Percentiles rank a stretch among this genome's conserved stretches.
Conservation (phyloP, 768 basidiomycete genomes). For the Coprinopsis sp. region DNA sequence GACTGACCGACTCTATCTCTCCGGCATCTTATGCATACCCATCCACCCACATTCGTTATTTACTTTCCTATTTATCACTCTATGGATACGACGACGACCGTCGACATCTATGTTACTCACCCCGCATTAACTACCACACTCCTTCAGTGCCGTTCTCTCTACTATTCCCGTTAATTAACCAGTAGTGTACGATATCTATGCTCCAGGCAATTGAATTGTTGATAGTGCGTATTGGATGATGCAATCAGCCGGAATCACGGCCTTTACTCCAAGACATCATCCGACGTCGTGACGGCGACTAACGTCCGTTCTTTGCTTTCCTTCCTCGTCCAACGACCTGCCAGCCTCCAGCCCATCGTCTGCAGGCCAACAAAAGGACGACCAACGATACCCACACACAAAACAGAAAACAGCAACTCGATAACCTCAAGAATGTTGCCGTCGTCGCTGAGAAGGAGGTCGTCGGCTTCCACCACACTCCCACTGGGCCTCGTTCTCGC, state of each 20-base stretch:
- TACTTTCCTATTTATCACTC: neutral
- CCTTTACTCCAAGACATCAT: neutral
- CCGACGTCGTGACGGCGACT: neutral
- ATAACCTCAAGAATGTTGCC: neutral
- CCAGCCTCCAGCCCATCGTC: slow-evolving; percentile 4
- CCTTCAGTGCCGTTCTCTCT: neutral
- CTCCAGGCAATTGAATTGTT: too few species aligned
- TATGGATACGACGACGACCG: neutral
- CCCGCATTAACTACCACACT: too few species aligned
- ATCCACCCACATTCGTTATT: neutral
- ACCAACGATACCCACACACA: too few species aligned
- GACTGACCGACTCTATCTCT: neutral
- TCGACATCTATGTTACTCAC: too few species aligned
- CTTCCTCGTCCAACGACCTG: neutral
- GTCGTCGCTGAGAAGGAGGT: too few species aligned
- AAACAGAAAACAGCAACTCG: too few species aligned
- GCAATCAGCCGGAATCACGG: neutral
- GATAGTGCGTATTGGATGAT: neutral
- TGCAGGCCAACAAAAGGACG: too few species aligned
- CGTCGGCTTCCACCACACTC: neutral
- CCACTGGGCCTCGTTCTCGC: neutral
- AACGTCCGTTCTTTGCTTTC: neutral
- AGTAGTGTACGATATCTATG: neutral
- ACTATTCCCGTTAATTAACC: neutral
- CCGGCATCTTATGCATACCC: neutral